Evolutionary conservation across 306 rosid genomes (phyloP).

Genomic region (Casuarina cunninghamiana): DNA sequence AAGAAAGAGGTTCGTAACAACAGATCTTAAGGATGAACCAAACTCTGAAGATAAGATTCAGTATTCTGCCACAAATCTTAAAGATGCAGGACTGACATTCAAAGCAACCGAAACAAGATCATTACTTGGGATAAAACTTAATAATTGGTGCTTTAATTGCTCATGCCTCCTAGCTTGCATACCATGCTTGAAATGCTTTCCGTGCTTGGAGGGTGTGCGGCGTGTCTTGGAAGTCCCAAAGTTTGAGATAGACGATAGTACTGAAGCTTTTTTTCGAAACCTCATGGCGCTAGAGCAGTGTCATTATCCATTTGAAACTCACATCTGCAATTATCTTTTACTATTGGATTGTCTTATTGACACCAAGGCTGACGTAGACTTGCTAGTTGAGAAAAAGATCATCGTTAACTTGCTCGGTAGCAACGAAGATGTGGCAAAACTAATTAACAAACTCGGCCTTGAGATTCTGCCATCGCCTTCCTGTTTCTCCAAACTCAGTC

Average conservation of each 20-base stretch:
- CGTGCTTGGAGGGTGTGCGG: background rate
- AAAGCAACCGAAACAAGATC: background rate
- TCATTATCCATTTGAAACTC: conserved; percentile 1
- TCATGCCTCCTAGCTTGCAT: conserved; percentile 2
- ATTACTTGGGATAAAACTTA: background rate
- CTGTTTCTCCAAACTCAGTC: background rate
- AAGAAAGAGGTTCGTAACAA: background rate
- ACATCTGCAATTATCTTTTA: conserved; percentile 28
- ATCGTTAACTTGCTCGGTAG: conserved; percentile 22
- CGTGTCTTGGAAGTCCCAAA: conserved; percentile 2
- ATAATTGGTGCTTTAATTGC: background rate
- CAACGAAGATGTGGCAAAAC: conserved; percentile 6
- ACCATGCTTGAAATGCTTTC: background rate
- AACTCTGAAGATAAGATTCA: background rate
- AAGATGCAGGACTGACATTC: conserved; percentile 14
- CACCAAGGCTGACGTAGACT: conserved; percentile 23
- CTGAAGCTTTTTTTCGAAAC: conserved; percentile 22
- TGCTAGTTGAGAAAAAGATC: conserved; percentile 20
- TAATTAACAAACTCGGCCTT: conserved; percentile 14
- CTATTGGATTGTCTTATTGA: conserved; percentile 25
- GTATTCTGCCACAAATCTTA: conserved; percentile 1
- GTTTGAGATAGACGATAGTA: background rate
- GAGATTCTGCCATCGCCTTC: conserved; percentile 7
- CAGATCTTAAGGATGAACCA: background rate
- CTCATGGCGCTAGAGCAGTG: conserved; percentile 37